Conservation (phyloP, 805 yeast species). For the Crinitomyces ghanaensis region DNA sequence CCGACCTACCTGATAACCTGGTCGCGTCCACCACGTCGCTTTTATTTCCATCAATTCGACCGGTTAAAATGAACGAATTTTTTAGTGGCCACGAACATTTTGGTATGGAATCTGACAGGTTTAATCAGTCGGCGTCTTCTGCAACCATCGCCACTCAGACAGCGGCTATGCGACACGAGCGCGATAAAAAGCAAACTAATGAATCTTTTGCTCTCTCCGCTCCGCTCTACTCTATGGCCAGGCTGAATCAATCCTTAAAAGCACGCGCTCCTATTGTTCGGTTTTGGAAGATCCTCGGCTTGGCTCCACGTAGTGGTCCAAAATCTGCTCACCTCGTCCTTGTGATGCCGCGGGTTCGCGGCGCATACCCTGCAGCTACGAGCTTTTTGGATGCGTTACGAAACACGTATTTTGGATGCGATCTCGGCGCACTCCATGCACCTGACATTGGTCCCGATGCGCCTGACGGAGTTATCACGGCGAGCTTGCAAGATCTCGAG, state of each 20-base stretch:
- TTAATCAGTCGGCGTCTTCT: constrained; percentile 1
- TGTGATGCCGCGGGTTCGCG: constrained; percentile 20
- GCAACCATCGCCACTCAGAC: neutral
- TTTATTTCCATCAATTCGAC: too few species aligned
- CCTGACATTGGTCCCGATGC: constrained; percentile 8
- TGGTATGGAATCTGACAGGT: too few species aligned
- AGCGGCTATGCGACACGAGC: neutral
- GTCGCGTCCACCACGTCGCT: too few species aligned
- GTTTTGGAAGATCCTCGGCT: constrained; percentile 30
- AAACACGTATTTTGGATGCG: constrained; percentile 26
- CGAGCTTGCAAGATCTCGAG: too few species aligned
- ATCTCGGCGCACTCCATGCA: constrained; percentile 22
- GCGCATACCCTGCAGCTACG: constrained; percentile 15
- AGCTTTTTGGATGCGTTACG: constrained; percentile 20
- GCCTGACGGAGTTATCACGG: too few species aligned
- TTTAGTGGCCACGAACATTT: too few species aligned
- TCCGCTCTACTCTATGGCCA: constrained; percentile 10
- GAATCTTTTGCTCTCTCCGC: constrained; percentile 13
- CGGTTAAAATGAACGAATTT: too few species aligned
- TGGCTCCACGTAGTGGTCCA: constrained; percentile 23
- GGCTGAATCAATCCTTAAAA: constrained; percentile 19
- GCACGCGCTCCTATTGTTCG: constrained; percentile 28
- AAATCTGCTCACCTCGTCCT: constrained; percentile 22
- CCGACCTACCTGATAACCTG: too few species aligned
- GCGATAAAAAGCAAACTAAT: constrained; percentile 2